Evolutionary conservation across 352 stramenopile genomes (phyloP).

Genomic region (Phytophthora foliorum): DNA sequence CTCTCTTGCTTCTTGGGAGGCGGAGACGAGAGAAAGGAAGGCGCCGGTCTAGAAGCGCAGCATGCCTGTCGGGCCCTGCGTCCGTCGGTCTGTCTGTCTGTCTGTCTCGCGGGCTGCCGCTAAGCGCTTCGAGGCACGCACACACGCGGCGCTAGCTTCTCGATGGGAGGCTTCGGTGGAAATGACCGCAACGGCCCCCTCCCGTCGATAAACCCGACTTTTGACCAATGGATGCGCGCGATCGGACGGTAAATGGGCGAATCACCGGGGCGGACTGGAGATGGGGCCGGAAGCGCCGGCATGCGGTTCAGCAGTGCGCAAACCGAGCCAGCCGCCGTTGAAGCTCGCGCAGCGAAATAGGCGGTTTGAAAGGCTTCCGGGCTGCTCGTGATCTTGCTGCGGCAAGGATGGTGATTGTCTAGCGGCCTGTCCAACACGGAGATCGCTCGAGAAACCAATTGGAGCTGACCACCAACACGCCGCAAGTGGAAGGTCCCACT

Average conservation of each 20-base stretch:
- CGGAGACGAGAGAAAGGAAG: constrained; percentile 41
- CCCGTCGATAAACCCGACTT: constrained; percentile 7
- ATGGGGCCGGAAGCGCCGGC: neutral
- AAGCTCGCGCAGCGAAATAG: constrained; percentile 36
- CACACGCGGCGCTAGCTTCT: constrained; percentile 24
- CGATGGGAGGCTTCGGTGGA: constrained; percentile 33
- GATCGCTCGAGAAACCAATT: constrained; percentile 2
- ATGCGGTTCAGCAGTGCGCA: constrained; percentile 1
- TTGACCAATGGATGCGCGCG: constrained; percentile 16
- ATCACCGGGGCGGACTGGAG: constrained; percentile 19
- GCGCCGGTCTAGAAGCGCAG: constrained; percentile 48
- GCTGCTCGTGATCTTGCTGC: constrained; percentile 19
- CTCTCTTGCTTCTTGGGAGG: constrained; percentile 30
- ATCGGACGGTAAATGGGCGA: constrained; percentile 3
- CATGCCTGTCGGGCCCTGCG: constrained; percentile 43
- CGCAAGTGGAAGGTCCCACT: constrained; percentile 14
- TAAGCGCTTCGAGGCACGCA: neutral
- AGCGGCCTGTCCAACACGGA: constrained; percentile 26
- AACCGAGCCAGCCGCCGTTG: neutral
- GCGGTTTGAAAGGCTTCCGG: constrained; percentile 1
- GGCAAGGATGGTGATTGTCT: constrained; percentile 37
- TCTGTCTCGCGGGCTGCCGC: constrained; percentile 3
- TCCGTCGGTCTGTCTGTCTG: constrained; percentile 35
- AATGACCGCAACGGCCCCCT: constrained; percentile 45
- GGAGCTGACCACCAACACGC: constrained; percentile 8